phyloP scores from a whole-genome alignment of 805 yeast genomes.

The Myxozyma sirexii region DNA sequence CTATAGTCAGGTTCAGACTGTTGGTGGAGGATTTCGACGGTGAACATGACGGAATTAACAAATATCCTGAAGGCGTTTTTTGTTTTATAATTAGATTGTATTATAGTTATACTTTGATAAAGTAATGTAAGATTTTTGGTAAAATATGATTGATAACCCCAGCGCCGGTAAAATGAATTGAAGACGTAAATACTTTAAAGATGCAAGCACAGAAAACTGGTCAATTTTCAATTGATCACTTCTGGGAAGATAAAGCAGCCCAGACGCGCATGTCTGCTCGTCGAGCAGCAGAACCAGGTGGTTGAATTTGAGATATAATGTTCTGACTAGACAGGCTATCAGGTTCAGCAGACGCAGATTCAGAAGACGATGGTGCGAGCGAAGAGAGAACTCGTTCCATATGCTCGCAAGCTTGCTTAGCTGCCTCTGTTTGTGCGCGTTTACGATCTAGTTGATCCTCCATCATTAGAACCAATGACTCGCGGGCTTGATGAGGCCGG shows the following conservation, averaged over 20 bases:
- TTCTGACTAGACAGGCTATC: too few relatives aligned
- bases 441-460: slow-evolving; percentile 71
- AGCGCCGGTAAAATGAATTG: neutral
- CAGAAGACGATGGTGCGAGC: neutral
- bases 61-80: neutral
- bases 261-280: slow-evolving; percentile 8
- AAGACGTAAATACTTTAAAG: neutral
- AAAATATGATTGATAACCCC: neutral
- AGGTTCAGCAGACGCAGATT: neutral
- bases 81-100: neutral
- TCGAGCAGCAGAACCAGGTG: neutral
- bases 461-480: slow-evolving; percentile 74
- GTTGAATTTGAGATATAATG: too few relatives aligned
- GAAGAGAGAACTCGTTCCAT: slow-evolving; percentile 41
- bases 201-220: too few relatives aligned
- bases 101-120: too few relatives aligned
- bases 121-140: neutral
- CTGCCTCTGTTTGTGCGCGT: slow-evolving; percentile 53
- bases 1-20: neutral
- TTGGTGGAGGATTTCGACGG: slow-evolving; percentile 1
- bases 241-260: neutral
- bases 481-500: slow-evolving; percentile 93
- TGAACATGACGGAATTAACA: neutral
- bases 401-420: slow-evolving; percentile 48
- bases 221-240: too few relatives aligned